These are phyloP conservation scores for Xanthoconium separans DNA, from an alignment of 1,284 basidiomycete genomes.

Conservation along the genomic window DNA sequence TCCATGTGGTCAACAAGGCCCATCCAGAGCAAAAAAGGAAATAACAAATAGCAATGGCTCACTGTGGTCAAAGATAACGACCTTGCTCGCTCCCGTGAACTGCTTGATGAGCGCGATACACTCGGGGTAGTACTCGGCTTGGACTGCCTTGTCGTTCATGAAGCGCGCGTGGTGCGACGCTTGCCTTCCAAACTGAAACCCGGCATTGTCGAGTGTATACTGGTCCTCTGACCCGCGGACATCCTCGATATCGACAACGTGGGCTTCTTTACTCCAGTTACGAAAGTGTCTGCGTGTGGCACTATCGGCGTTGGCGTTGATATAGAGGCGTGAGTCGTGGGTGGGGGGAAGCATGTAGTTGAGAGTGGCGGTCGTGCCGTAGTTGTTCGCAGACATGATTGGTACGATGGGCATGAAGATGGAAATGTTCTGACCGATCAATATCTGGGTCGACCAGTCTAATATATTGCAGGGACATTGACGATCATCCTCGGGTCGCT, in stretches of 20 bases:
- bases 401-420: no score
- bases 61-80: constrained; percentile 62
- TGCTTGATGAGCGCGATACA: constrained; percentile 50
- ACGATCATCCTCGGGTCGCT: no score
- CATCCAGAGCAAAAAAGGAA: no score
- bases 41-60: constrained; percentile 5
- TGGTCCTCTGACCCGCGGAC: constrained; percentile 44
- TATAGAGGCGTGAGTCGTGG: constrained; percentile 22
- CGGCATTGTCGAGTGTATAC: constrained; percentile 46
- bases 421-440: no score
- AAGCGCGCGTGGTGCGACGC: constrained; percentile 30
- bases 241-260: constrained; percentile 33
- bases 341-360: constrained; percentile 20
- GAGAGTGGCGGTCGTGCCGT: constrained; percentile 16
- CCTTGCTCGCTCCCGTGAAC: constrained; percentile 48
- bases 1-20: not conserved
- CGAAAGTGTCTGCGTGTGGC: not conserved
- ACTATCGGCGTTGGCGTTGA: constrained; percentile 11
- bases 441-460: no score
- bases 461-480: no score
- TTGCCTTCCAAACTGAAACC: constrained; percentile 45
- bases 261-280: constrained; percentile 20
- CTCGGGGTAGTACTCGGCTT: constrained; percentile 51
- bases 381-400: constrained; percentile 22
- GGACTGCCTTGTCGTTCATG: constrained; percentile 42